Evolutionary conservation across 768 basidiomycete genomes (phyloP).

Genomic region (Multifurca ochricompacta): DNA sequence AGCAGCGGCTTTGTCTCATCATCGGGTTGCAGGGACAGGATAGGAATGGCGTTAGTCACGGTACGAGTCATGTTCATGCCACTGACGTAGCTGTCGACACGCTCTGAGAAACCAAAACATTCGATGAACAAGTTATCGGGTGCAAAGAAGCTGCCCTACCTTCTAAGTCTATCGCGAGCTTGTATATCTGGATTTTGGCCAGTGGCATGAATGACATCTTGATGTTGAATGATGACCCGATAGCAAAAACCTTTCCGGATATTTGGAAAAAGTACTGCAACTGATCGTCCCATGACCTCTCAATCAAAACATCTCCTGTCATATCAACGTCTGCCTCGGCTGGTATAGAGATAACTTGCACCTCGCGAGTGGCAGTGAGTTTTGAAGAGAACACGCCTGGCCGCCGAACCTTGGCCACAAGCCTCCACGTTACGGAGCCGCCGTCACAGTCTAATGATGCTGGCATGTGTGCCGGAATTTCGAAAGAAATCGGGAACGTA

Average conservation of each 20-base stretch:
- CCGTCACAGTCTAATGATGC: conserved; percentile 68
- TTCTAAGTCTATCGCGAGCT: conserved; percentile 68
- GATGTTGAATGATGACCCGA: conserved; percentile 78
- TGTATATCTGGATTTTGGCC: conserved; percentile 73
- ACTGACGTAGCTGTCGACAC: conserved; percentile 70
- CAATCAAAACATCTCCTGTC: conserved; percentile 68
- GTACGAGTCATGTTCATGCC: conserved; percentile 60
- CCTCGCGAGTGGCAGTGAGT: conserved; percentile 60
- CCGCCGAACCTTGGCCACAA: conserved; percentile 77
- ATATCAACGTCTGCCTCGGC: conserved; percentile 85
- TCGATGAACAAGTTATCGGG: neutral
- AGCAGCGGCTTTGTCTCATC: conserved; percentile 57
- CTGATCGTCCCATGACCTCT: conserved; percentile 87
- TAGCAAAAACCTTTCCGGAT: conserved; percentile 65
- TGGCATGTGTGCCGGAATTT: conserved; percentile 71
- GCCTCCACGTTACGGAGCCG: conserved; percentile 70
- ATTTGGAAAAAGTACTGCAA: conserved; percentile 73
- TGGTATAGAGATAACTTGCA: conserved; percentile 66
- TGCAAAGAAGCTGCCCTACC: conserved; percentile 41
- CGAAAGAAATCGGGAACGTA: conserved; percentile 89
- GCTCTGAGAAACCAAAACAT: conserved; percentile 47
- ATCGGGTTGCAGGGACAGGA: conserved; percentile 54
- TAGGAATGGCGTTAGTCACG: conserved; percentile 51
- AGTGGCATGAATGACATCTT: conserved; percentile 77
- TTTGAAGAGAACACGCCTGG: conserved; percentile 75